Conservation (phyloP, 2,329 filamentous ascomycete species). For the Alternaria arborescens region DNA sequence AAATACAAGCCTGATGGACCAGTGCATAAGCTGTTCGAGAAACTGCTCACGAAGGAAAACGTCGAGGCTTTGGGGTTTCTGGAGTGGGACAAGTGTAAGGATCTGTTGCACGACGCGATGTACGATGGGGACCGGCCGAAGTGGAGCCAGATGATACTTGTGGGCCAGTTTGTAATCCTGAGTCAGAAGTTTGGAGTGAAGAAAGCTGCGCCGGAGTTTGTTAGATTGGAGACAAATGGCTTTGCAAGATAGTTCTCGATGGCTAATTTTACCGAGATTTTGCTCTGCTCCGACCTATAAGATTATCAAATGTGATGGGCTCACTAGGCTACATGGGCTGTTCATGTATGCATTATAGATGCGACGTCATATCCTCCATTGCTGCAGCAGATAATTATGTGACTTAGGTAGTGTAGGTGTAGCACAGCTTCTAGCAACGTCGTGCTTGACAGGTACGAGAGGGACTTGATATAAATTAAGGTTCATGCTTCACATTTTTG, state of each 20-base stretch:
- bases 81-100: conserved; percentile 23
- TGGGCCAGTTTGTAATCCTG: conserved; percentile 28
- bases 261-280: not conserved
- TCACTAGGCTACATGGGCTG: not conserved
- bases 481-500: not conserved
- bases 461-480: not conserved
- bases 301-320: not conserved
- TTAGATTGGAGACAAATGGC: not conserved
- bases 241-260: not conserved
- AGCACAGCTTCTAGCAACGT: not conserved
- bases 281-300: not conserved
- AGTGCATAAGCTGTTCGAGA: conserved; percentile 49
- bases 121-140: conserved; percentile 19
- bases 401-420: not conserved
- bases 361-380: not conserved
- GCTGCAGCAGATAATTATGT: not conserved
- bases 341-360: not conserved
- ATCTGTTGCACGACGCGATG: conserved; percentile 22
- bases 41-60: conserved; percentile 39
- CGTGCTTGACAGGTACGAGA: not conserved
- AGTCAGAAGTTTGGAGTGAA: conserved; percentile 21
- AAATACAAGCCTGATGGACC: conserved; percentile 55
- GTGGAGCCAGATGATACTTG: conserved; percentile 29
- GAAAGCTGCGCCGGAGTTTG: conserved; percentile 17
- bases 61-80: conserved; percentile 39